phyloP scores from a whole-genome alignment of 768 basidiomycete species.

The Trametes cingulata region DNA sequence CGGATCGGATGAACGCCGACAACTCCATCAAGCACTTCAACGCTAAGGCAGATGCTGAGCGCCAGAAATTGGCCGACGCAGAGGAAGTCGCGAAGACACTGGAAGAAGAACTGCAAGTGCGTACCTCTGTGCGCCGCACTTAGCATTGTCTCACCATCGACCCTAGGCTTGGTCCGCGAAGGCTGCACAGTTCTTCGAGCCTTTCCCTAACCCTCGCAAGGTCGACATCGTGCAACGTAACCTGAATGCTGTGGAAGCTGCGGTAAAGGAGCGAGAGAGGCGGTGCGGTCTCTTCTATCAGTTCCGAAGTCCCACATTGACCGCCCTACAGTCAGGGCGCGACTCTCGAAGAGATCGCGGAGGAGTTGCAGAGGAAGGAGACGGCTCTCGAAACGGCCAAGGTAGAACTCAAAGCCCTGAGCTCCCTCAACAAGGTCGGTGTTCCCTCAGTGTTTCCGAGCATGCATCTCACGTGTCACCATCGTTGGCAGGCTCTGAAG shows the following conservation, averaged over 20 bases:
- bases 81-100: constrained; percentile 51
- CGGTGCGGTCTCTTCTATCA: constrained; percentile 41
- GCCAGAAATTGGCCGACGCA: constrained; percentile 43
- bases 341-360: constrained; percentile 74
- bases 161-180: constrained; percentile 61
- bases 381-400: constrained; percentile 60
- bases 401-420: constrained; percentile 63
- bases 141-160: neutral
- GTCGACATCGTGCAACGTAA: constrained; percentile 56
- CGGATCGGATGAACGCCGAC: constrained; percentile 51
- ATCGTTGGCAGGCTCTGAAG: constrained; percentile 55
- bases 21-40: constrained; percentile 48
- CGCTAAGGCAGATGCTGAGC: constrained; percentile 54
- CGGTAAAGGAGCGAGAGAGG: constrained; percentile 66
- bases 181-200: constrained; percentile 63
- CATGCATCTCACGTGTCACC: neutral
- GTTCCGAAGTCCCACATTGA: neutral
- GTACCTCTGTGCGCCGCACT: constrained; percentile 17
- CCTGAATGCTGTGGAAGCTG: constrained; percentile 62
- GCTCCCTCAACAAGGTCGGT: constrained; percentile 62
- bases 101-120: constrained; percentile 63
- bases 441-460: neutral
- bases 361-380: constrained; percentile 66
- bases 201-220: constrained; percentile 57
- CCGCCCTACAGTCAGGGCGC: constrained; percentile 61